phyloP scores from a whole-genome alignment of 1,284 basidiomycete species.

The Peniophora sp. region DNA sequence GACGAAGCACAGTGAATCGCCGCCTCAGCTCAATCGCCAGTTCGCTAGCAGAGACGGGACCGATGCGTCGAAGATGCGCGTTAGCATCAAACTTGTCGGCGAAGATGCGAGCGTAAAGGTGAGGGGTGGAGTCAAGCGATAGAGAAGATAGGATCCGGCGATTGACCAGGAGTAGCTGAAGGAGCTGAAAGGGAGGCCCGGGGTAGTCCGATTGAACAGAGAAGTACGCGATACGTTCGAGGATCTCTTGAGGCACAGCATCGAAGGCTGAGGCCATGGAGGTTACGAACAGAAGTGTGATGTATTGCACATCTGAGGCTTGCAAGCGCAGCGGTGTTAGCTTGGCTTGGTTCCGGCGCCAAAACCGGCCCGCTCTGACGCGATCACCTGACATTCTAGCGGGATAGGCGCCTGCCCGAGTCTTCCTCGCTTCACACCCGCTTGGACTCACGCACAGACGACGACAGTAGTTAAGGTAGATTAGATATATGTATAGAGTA shows the following conservation, averaged over 20 bases:
- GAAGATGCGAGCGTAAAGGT: constrained; percentile 16
- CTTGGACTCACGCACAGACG: no score
- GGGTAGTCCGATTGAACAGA: constrained; percentile 4
- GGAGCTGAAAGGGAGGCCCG: constrained; percentile 15
- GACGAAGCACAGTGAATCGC: constrained; percentile 45
- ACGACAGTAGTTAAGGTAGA: no score
- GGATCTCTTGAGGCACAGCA: constrained; percentile 14
- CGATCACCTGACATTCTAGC: no score
- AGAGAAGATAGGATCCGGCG: constrained; percentile 8
- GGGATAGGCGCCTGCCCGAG: no score
- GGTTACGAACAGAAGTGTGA: background rate
- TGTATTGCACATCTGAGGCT: background rate
- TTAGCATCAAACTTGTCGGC: constrained; percentile 14
- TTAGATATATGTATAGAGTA: no score
- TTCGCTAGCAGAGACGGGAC: constrained; percentile 12
- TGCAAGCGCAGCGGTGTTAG: constrained; percentile 2
- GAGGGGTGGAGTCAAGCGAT: constrained; percentile 11
- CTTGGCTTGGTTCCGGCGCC: background rate
- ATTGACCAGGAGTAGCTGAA: constrained; percentile 11
- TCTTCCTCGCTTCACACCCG: no score
- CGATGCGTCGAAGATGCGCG: constrained; percentile 20
- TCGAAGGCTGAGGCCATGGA: constrained; percentile 9
- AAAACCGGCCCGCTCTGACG: no score
- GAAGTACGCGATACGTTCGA: constrained; percentile 16
- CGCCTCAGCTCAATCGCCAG: constrained; percentile 32